These are phyloP conservation scores for Carpinus fangiana DNA, from an alignment of 306 rosid species.

Conservation along the genomic window DNA sequence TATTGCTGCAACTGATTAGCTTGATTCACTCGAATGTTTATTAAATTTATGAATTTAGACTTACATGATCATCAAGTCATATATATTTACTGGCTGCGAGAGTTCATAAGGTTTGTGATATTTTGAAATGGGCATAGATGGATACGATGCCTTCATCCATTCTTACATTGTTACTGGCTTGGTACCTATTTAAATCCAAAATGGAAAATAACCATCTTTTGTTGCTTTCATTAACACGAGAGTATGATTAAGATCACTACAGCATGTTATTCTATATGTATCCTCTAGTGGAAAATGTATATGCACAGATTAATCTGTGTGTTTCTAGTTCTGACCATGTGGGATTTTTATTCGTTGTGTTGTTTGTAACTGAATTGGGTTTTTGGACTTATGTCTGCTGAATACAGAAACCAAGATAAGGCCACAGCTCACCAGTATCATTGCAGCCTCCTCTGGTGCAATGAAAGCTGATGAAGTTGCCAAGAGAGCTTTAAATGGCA, in stretches of 20 bases:
- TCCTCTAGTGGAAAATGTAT: neutral
- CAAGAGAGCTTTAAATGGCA: conserved; percentile 70
- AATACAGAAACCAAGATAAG: conserved; percentile 69
- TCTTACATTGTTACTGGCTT: too few relatives aligned
- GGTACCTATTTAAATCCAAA: neutral
- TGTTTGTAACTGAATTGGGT: conserved; percentile 11
- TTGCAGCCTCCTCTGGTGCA: conserved; percentile 63
- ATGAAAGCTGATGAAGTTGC: conserved; percentile 93
- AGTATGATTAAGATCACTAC: neutral
- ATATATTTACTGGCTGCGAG: neutral
- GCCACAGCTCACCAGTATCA: conserved; percentile 70
- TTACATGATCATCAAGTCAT: neutral
- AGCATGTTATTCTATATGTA: neutral
- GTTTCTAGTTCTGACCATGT: neutral
- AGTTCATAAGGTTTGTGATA: neutral
- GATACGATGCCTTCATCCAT: neutral
- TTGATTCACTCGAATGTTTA: neutral
- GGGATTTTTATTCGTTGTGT: neutral
- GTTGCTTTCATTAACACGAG: neutral
- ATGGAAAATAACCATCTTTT: neutral
- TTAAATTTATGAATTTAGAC: neutral
- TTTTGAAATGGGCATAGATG: neutral
- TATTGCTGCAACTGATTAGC: neutral
- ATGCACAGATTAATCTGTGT: conserved; percentile 8
- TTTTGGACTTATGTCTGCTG: conserved; percentile 15